Evolutionary conservation across 176 grass and related monocot species (phyloP).

Genomic region (barley (Hordeum vulgare)): DNA sequence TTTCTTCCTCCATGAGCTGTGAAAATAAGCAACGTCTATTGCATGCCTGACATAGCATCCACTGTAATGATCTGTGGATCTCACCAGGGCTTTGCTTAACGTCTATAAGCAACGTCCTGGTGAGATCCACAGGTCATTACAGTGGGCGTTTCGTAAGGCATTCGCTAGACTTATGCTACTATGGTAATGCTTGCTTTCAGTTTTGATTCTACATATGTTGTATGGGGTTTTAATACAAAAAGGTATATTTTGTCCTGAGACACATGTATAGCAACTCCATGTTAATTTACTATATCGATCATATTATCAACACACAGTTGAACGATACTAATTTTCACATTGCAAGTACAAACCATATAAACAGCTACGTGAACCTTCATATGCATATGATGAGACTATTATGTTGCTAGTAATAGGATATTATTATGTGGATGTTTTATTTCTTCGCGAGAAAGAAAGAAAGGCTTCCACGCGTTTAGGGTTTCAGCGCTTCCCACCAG

Average conservation of each 20-base stretch:
- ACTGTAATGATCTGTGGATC: not conserved
- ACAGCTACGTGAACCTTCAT: not conserved
- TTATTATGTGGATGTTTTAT: too few relatives aligned
- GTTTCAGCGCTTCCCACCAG: too few relatives aligned
- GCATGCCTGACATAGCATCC: not conserved
- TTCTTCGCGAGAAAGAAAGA: too few relatives aligned
- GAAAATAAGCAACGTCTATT: not conserved
- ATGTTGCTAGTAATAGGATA: too few relatives aligned
- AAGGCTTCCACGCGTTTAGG: too few relatives aligned
- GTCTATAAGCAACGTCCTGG: not conserved
- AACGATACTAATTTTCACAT: not conserved
- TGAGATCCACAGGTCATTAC: not conserved
- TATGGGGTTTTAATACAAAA: not conserved
- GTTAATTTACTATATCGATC: not conserved
- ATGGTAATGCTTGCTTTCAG: conserved; percentile 5
- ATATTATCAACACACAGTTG: not conserved
- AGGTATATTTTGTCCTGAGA: not conserved
- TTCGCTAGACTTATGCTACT: not conserved
- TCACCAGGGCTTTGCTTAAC: conserved; percentile 1
- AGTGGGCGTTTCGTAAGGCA: not conserved
- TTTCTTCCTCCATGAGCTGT: not conserved
- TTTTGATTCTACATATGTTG: conserved; percentile 2
- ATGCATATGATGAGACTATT: not conserved
- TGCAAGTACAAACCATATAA: not conserved
- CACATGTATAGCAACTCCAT: not conserved